Conservation (phyloP, 208 protist genomes). For the Leishmania martiniquensis region DNA sequence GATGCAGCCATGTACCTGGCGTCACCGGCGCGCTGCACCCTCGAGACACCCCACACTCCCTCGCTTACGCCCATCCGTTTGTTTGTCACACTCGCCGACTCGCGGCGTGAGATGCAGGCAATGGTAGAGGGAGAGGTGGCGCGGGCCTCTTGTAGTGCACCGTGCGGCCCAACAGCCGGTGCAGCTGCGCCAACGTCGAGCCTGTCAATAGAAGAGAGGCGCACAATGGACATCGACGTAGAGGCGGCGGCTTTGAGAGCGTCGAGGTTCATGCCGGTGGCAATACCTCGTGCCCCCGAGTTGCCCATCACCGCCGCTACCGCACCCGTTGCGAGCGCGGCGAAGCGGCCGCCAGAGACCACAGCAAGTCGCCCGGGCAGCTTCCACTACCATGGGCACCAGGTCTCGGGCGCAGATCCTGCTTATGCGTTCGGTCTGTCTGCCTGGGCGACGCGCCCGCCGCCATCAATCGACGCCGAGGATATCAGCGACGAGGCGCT, state of each 20-base stretch:
- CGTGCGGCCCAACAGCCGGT: background rate
- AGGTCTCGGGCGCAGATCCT: background rate
- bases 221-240: constrained; percentile 36
- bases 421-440: constrained; percentile 5
- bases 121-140: constrained; percentile 30
- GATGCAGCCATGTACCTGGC: constrained; percentile 22
- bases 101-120: constrained; percentile 28
- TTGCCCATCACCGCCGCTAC: constrained; percentile 25
- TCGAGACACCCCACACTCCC: constrained; percentile 26
- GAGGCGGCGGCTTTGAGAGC: constrained; percentile 59
- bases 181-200: background rate
- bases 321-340: constrained; percentile 3
- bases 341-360: background rate
- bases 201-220: constrained; percentile 14
- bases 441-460: constrained; percentile 21
- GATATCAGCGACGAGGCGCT: constrained; percentile 49
- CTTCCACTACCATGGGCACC: background rate
- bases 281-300: constrained; percentile 50
- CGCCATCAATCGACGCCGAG: constrained; percentile 27
- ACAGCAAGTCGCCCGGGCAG: background rate
- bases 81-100: constrained; percentile 41
- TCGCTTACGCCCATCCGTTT: constrained; percentile 34
- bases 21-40: constrained; percentile 13
- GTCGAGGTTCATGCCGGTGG: constrained; percentile 45
- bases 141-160: background rate